A percentile compares a stretch with the other conserved stretches of the same genome.
Conservation (phyloP, 1,284 basidiomycete species). For the Leccinum holopus region DNA sequence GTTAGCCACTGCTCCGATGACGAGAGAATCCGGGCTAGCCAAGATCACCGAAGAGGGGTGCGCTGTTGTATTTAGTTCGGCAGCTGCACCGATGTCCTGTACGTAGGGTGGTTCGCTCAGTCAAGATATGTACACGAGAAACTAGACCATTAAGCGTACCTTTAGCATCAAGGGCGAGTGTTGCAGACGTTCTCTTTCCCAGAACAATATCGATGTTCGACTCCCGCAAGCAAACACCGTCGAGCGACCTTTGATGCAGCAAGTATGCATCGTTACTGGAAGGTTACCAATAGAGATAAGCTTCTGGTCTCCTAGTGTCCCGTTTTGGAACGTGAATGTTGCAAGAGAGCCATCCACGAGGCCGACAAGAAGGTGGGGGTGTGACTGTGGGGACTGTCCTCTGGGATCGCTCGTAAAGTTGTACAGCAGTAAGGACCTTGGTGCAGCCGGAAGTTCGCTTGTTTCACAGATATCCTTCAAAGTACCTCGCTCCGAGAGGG, state of each 20-base stretch:
- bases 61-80: slow-evolving; percentile 46
- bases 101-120: neutral
- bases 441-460: slow-evolving; percentile 52
- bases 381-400: slow-evolving; percentile 37
- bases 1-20: slow-evolving; percentile 65
- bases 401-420: slow-evolving; percentile 51
- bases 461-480: slow-evolving; percentile 44
- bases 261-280: slow-evolving; percentile 62
- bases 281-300: slow-evolving; percentile 64
- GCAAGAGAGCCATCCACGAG: slow-evolving; percentile 80
- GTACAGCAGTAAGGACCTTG: slow-evolving; percentile 70
- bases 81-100: slow-evolving; percentile 62
- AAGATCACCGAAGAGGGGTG: slow-evolving; percentile 60
- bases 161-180: slow-evolving; percentile 75
- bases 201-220: slow-evolving; percentile 62
- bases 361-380: slow-evolving; percentile 72
- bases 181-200: slow-evolving; percentile 63
- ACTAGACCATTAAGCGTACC: slow-evolving; percentile 41
- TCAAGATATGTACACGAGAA: neutral
- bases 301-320: slow-evolving; percentile 53
- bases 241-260: slow-evolving; percentile 48
- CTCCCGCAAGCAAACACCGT: slow-evolving; percentile 67
- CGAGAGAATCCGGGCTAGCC: slow-evolving; percentile 53
- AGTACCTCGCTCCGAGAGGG: slow-evolving; percentile 29
- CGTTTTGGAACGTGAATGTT: slow-evolving; percentile 48